Evolutionary conservation across 2,329 filamentous ascomycete species (phyloP).

Genomic region (Pseudogymnoascus sp.): DNA sequence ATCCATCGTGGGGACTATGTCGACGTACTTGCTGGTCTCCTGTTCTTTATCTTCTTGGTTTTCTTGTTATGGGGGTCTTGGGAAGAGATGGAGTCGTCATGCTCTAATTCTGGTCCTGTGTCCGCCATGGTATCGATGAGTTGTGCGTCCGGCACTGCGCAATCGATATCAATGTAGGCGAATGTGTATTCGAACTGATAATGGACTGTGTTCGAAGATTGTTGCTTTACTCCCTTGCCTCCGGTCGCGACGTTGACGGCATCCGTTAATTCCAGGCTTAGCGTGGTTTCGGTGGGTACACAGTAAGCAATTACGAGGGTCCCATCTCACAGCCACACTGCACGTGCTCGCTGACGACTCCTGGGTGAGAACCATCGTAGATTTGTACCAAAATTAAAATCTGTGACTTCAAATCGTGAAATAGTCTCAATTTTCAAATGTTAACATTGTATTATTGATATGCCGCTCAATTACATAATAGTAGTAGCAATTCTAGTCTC

Average conservation of each 20-base stretch:
- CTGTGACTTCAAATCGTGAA: not conserved
- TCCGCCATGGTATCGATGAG: constrained; percentile 23
- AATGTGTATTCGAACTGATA: not conserved
- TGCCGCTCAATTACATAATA: not conserved
- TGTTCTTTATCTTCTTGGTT: constrained; percentile 81
- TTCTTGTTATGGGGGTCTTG: constrained; percentile 44
- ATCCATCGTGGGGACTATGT: constrained; percentile 6
- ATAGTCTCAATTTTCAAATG: not conserved
- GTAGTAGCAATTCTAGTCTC: not conserved
- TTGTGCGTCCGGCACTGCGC: constrained; percentile 4
- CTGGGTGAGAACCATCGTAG: not conserved
- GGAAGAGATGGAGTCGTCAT: constrained; percentile 44
- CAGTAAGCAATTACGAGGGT: constrained; percentile 1
- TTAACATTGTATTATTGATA: not conserved
- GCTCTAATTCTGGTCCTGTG: constrained; percentile 20
- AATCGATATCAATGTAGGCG: constrained; percentile 1
- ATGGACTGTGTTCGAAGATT: not conserved
- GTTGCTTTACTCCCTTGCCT: constrained; percentile 3
- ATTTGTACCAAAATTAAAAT: not conserved
- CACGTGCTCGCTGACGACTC: not conserved
- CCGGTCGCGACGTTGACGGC: constrained; percentile 5
- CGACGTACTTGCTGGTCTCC: constrained; percentile 75
- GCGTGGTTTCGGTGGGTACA: constrained; percentile 9
- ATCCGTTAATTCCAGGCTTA: constrained; percentile 11
- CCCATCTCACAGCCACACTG: constrained; percentile 6